phyloP scores from a whole-genome alignment of 768 basidiomycete genomes.

The Trametes cubensis region DNA sequence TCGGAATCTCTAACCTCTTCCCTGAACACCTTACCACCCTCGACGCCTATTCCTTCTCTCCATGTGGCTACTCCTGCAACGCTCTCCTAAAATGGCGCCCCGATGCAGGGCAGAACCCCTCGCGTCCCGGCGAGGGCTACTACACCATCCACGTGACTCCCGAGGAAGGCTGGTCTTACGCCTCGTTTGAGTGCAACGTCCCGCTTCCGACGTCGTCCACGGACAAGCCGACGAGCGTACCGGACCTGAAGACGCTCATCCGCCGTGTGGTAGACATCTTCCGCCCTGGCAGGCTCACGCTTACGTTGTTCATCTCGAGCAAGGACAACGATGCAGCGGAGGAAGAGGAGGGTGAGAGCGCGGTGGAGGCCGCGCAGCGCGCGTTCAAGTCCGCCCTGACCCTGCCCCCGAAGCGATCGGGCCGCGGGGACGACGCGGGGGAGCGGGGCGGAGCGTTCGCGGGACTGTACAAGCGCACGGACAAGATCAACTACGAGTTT shows the following conservation, averaged over 20 bases:
- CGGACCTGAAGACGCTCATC: constrained; percentile 79
- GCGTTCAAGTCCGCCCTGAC: constrained; percentile 70
- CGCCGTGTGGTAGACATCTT: constrained; percentile 92
- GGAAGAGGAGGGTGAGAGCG: constrained; percentile 53
- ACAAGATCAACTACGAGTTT: constrained; percentile 98
- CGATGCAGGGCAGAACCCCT: constrained; percentile 33
- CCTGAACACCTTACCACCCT: constrained; percentile 76
- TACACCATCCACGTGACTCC: constrained; percentile 99
- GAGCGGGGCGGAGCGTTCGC: constrained; percentile 23
- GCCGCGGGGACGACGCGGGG: constrained; percentile 8
- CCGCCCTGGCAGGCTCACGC: constrained; percentile 79
- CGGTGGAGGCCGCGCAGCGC: constrained; percentile 72
- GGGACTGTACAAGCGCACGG: constrained; percentile 74
- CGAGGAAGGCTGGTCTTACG: constrained; percentile 97
- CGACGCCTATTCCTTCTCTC: constrained; percentile 91
- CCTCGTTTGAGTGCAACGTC: constrained; percentile 98
- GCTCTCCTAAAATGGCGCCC: constrained; percentile 75
- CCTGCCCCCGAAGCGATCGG: constrained; percentile 27
- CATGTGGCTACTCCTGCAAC: constrained; percentile 96
- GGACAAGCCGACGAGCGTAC: constrained; percentile 46
- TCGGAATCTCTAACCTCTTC: constrained; percentile 85
- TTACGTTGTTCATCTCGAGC: constrained; percentile 90
- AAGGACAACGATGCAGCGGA: constrained; percentile 47
- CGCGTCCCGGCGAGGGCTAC: constrained; percentile 75
- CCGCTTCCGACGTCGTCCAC: constrained; percentile 54